Evolutionary conservation across 371 early-diverging fungal species (phyloP), one percentile per base, ranked within the genome.

Genomic region (Mycotypha africana): DNA sequence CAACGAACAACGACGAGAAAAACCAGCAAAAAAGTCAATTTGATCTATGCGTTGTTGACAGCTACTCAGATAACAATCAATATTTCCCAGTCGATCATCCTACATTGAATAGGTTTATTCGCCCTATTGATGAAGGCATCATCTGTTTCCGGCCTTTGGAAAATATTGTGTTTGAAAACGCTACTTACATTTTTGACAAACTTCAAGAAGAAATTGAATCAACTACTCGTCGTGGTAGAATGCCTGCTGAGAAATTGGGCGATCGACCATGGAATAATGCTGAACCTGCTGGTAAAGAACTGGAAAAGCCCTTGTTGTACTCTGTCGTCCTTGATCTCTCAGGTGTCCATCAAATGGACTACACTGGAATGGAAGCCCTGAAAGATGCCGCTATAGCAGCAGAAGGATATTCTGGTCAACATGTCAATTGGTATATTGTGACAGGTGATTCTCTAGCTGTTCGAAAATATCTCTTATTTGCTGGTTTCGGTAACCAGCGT

Each of bases 321-420:
- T 85, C 92, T 0, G 53, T 93, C 17, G 60, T 93, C 16, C 66
- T 93, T n/a, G 92, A 92, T 56, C 74, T 93, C 39, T 71, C 85
- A 1, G 81, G 81, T 10, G 91, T 91, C 11, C 84, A 86, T 42
- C 66, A 74, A 25, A 76, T 92, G 54, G 94, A 93, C 48, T 76
- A 81, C 22, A 84, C 91, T 1, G 92, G 89, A 23, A 58, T 86
- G 38, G 90, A 90, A 49, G 73, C 77, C 12, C 69, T 91, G 19
- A 49, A 67, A 6, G 70, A 70, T 31, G 45, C 62, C 4, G 72
- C 72, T 1, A 58, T 66, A 2, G 62, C 66, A 44, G 63, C 67
- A 0, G 68, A 72, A 5, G 66, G 75, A 1, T 61, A 65, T 22
- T 32, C 61, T 9, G 66, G 66, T 14, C 43, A 49, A 17, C 34